Evolutionary conservation across 2,329 filamentous ascomycete species (phyloP), one percentile per base, ranked within the genome.

Genomic region (Clarireedia homoeocarpa): DNA sequence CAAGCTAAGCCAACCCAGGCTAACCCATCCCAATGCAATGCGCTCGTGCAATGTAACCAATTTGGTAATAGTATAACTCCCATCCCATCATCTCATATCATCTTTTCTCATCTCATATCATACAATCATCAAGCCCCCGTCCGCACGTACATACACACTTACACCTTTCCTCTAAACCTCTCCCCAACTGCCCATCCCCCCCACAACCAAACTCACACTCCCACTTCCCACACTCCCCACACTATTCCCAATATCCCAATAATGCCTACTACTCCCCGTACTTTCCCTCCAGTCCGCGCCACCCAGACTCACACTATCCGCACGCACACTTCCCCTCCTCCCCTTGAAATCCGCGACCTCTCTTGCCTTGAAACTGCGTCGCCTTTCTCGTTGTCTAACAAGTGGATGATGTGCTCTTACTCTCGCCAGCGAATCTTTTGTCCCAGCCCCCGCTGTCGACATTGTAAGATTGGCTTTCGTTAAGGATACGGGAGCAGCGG

Each of bases 381-480:
- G 74, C 73, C 55, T 65, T 20, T 59, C 50, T 45, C 61, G 55
- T 24, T 58, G 57, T 17, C 50, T 59, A 26, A 95, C 84, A 50
- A 96, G 82, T 3, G 92, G 92, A 69, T 96, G 92, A 67, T 96
- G 87, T 66, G 92, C 89, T 38, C 90, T 82, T 53, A 96, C 88
- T 61, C 92, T 86, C 53, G 87, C 86, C 1, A 87, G 84, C 9
- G 81, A 76, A 62, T 91, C 87, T 66, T 92, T 86, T 53, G 87
- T 86, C 1, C 87, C 84, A 9, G 81, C 76, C 61, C 90, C 87
- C 66, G 86, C 81, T 44, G 77, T 79, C 4, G 76, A 72, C 23
- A 75, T 73, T 42, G 77, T 71, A n/a, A 77, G 67, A 61, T 79
- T 75, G 6, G 75, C 67, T 10, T 39, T 10, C 7, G 39, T 24